Conservation (phyloP, 345 rosid species). For the Luvunga scandens region DNA sequence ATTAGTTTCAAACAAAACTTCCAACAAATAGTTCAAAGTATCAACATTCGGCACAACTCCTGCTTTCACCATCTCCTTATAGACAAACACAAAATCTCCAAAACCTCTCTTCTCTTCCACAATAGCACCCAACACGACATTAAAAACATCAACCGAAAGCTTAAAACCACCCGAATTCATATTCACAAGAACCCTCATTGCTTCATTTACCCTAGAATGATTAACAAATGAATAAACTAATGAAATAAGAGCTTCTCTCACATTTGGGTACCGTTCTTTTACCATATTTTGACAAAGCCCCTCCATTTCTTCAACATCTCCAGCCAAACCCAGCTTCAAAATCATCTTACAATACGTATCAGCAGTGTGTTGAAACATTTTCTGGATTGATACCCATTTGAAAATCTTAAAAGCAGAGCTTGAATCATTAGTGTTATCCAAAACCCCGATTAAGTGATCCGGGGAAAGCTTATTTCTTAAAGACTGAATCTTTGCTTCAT, state of each 20-base stretch:
- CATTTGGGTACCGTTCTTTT: constrained; percentile 29
- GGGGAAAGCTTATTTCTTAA: constrained; percentile 36
- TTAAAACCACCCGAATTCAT: constrained; percentile 34
- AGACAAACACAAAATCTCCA: constrained; percentile 40
- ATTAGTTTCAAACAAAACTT: constrained; percentile 38
- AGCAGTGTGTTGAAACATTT: constrained; percentile 41
- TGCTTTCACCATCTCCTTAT: constrained; percentile 63
- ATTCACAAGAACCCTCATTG: constrained; percentile 35
- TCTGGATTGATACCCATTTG: constrained; percentile 50
- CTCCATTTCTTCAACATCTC: constrained; percentile 38
- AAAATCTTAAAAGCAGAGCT: constrained; percentile 45
- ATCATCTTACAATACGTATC: constrained; percentile 44
- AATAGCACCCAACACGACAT: constrained; percentile 40
- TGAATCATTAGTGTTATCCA: constrained; percentile 34
- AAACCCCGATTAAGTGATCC: constrained; percentile 35
- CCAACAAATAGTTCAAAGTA: constrained; percentile 48
- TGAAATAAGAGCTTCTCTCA: constrained; percentile 29
- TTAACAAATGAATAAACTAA: constrained; percentile 36
- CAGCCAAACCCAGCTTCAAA: constrained; percentile 51
- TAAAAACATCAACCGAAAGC: constrained; percentile 35
- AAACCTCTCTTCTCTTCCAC: constrained; percentile 39
- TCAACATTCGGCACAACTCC: constrained; percentile 40
- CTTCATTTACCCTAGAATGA: constrained; percentile 33
- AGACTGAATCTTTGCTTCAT: constrained; percentile 34
- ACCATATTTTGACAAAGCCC: constrained; percentile 39